phyloP scores from a whole-genome alignment of 2,329 filamentous ascomycete genomes.

The Penicillium carneum region DNA sequence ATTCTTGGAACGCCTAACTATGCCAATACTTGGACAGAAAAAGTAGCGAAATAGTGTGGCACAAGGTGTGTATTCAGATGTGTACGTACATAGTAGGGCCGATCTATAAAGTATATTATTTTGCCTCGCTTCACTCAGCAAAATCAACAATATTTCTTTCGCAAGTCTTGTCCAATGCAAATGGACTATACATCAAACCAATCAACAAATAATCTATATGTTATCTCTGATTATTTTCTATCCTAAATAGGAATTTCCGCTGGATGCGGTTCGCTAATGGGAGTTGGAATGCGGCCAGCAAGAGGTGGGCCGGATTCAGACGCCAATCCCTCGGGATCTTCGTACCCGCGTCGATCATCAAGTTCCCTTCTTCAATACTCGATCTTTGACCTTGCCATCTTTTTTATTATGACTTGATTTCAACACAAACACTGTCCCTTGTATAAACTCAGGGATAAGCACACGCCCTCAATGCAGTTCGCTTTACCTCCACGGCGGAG shows the following conservation, averaged over 20 bases:
- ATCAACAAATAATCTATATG: no score
- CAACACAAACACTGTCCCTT: neutral
- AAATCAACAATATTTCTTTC: neutral
- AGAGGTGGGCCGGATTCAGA: conserved; percentile 18
- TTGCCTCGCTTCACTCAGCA: no score
- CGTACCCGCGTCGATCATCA: conserved; percentile 18
- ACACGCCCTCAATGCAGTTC: conserved; percentile 77
- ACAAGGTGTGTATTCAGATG: neutral
- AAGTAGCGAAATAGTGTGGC: neutral
- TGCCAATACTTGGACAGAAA: neutral
- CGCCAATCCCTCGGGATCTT: conserved; percentile 16
- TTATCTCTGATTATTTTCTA: neutral
- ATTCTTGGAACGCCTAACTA: neutral
- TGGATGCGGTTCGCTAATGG: conserved; percentile 4
- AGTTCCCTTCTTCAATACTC: conserved; percentile 5
- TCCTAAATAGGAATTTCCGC: neutral
- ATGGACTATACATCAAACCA: no score
- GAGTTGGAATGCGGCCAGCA: conserved; percentile 27
- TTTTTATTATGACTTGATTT: conserved; percentile 23
- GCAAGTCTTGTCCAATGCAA: neutral
- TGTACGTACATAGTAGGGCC: neutral
- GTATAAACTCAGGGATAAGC: conserved; percentile 32
- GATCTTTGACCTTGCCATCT: neutral
- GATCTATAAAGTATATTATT: neutral
- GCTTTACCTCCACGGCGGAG: conserved; percentile 85